Percentiles rank a stretch among this genome's conserved stretches.
These are phyloP conservation scores for Pyrenula massariospora DNA, from an alignment of 495 filamentous ascomycete genomes.

Conservation along the genomic window DNA sequence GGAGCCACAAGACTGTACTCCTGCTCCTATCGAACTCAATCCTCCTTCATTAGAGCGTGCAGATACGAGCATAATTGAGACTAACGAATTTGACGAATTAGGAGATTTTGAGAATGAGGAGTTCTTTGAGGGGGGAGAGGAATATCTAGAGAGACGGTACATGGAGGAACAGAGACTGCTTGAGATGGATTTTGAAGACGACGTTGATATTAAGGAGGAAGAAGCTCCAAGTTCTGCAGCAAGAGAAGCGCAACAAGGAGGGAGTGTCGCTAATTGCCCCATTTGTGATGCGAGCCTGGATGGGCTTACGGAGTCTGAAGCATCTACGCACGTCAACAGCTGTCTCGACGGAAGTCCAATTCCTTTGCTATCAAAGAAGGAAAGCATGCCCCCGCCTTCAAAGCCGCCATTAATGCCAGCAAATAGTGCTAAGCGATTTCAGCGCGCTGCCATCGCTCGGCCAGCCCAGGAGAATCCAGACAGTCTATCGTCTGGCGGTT, in stretches of 20 bases:
- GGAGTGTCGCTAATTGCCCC: constrained; percentile 45
- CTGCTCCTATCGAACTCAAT: constrained; percentile 4
- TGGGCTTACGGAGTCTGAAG: constrained; percentile 44
- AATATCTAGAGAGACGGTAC: constrained; percentile 45
- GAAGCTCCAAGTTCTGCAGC: background rate
- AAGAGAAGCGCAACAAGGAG: constrained; percentile 1
- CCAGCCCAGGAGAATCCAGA: constrained; percentile 72
- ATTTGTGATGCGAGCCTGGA: constrained; percentile 56
- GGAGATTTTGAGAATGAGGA: constrained; percentile 27
- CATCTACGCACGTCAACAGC: constrained; percentile 70
- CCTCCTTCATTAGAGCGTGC: constrained; percentile 40
- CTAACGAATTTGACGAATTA: constrained; percentile 55
- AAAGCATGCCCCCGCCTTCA: constrained; percentile 5
- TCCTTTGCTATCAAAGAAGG: constrained; percentile 25
- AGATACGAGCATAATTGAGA: constrained; percentile 41
- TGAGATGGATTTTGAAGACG: constrained; percentile 38
- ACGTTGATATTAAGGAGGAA: constrained; percentile 2
- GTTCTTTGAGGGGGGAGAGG: constrained; percentile 42
- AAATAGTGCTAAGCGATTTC: constrained; percentile 39
- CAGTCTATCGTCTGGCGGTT: constrained; percentile 26
- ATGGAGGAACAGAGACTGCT: constrained; percentile 52
- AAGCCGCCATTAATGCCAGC: constrained; percentile 11
- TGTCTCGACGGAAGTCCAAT: constrained; percentile 76
- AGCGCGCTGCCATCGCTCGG: constrained; percentile 55
- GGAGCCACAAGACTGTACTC: constrained; percentile 9